phyloP scores from a whole-genome alignment of 106 monocot genomes.

The Triglochin maritima region DNA sequence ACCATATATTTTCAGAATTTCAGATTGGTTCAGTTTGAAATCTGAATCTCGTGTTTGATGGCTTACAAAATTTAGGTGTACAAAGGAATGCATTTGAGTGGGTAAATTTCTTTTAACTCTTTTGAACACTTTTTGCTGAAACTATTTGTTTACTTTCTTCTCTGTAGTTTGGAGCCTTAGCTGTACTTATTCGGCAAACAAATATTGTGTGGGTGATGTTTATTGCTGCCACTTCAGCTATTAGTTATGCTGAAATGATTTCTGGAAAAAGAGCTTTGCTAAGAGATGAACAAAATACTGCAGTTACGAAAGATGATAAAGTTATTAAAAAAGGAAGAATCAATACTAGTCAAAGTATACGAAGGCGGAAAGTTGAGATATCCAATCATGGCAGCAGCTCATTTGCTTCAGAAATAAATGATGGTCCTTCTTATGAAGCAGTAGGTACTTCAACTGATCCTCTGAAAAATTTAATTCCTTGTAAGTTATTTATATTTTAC shows the following conservation, averaged over 20 bases:
- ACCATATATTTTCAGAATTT: no score
- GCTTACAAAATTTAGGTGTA: no score
- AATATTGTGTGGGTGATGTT: conserved; percentile 88
- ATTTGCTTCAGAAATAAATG: conserved; percentile 10
- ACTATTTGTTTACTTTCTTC: conserved; percentile 7
- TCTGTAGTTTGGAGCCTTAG: conserved; percentile 68
- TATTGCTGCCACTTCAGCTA: conserved; percentile 62
- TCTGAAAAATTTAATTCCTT: neutral
- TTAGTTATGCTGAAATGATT: conserved; percentile 38
- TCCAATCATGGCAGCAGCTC: conserved; percentile 1
- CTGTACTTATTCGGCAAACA: conserved; percentile 71
- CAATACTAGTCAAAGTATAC: conserved; percentile 29
- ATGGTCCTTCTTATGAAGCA: neutral
- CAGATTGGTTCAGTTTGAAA: no score
- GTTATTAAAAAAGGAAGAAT: conserved; percentile 3
- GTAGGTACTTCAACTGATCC: conserved; percentile 10
- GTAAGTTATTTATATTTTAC: neutral
- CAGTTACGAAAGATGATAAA: conserved; percentile 10
- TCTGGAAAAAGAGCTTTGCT: conserved; percentile 18
- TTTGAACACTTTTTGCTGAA: neutral
- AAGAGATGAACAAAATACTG: conserved; percentile 6
- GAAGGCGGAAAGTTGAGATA: conserved; percentile 20
- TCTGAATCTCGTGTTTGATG: no score
- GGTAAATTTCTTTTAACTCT: no score
- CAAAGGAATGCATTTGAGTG: no score